A percentile compares a stretch with the other conserved stretches of the same genome.
phyloP scores from a whole-genome alignment of 2,329 filamentous ascomycete species.

The Xylaria sp. region DNA sequence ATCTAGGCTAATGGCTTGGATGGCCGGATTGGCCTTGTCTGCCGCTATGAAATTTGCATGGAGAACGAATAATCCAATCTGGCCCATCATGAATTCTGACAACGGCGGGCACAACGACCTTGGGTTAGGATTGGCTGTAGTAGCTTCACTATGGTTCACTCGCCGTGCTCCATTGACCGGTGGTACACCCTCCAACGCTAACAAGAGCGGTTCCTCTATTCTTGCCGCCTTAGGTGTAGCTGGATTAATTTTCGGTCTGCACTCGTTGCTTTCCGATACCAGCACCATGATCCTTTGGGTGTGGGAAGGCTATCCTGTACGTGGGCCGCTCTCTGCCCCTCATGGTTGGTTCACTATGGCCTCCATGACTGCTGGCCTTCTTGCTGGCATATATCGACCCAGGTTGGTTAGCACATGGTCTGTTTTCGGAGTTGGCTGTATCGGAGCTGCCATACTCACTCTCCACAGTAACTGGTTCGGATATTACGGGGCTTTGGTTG shows the following conservation, averaged over 20 bases:
- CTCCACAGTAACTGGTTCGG: conserved; percentile 84
- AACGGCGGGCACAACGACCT: conserved; percentile 95
- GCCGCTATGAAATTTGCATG: conserved; percentile 92
- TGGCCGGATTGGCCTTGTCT: conserved; percentile 83
- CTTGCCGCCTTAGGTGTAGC: conserved; percentile 82
- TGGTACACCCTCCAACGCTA: conserved; percentile 48
- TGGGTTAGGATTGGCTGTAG: conserved; percentile 77
- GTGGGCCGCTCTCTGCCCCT: conserved; percentile 87
- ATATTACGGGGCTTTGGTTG: conserved; percentile 81
- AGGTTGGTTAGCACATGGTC: conserved; percentile 79
- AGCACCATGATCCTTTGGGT: conserved; percentile 99
- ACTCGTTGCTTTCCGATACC: conserved; percentile 93
- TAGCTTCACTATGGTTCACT: conserved; percentile 81
- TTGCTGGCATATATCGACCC: conserved; percentile 79
- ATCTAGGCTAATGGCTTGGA: conserved; percentile 81
- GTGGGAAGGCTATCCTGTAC: conserved; percentile 94
- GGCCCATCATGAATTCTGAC: conserved; percentile 88
- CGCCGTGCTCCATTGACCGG: conserved; percentile 66
- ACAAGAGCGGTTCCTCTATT: conserved; percentile 71
- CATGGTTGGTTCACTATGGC: conserved; percentile 88
- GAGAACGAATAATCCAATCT: conserved; percentile 94
- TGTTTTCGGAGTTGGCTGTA: conserved; percentile 78
- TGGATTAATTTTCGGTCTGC: conserved; percentile 87
- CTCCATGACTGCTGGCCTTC: conserved; percentile 84
- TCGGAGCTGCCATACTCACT: conserved; percentile 83